A percentile compares a stretch with the other conserved stretches of the same genome.
phyloP scores from a whole-genome alignment of 2,329 filamentous ascomycete genomes.

The Penicillium sp. region DNA sequence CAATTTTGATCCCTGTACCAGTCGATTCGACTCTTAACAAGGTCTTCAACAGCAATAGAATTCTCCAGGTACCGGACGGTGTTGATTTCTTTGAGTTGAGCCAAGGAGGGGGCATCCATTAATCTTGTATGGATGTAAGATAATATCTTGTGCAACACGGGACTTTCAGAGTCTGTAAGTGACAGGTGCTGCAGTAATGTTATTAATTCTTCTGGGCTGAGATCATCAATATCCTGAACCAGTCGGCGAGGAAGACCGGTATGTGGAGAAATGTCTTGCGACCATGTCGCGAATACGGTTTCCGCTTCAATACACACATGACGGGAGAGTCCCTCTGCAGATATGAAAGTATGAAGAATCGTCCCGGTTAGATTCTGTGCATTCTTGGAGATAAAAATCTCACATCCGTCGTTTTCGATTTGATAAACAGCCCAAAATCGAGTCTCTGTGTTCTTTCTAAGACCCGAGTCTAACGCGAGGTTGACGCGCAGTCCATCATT shows the following conservation, averaged over 20 bases:
- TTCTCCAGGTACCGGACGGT: conserved; percentile 44
- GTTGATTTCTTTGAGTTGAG: conserved; percentile 42
- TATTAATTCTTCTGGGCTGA: conserved; percentile 45
- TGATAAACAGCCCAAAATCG: conserved; percentile 46
- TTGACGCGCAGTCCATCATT: conserved; percentile 33
- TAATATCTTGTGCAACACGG: conserved; percentile 31
- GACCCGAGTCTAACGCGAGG: conserved; percentile 43
- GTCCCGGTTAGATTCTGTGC: conserved; percentile 44
- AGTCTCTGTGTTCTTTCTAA: conserved; percentile 36
- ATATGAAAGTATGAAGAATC: conserved; percentile 49
- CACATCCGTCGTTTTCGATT: conserved; percentile 33
- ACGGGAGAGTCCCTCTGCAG: conserved; percentile 41
- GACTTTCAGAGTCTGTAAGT: conserved; percentile 29
- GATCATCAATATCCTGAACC: conserved; percentile 42
- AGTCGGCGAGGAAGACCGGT: conserved; percentile 39
- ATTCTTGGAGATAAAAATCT: conserved; percentile 47
- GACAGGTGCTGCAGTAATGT: conserved; percentile 40
- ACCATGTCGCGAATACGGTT: conserved; percentile 38
- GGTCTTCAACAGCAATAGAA: conserved; percentile 33
- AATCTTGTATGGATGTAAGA: conserved; percentile 36
- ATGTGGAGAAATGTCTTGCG: conserved; percentile 28
- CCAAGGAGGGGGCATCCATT: conserved; percentile 39
- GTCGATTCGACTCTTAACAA: conserved; percentile 41
- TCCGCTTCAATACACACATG: conserved; percentile 43
- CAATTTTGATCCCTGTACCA: conserved; percentile 46